phyloP scores from a whole-genome alignment of 345 rosid species.

The Populus deltoides region DNA sequence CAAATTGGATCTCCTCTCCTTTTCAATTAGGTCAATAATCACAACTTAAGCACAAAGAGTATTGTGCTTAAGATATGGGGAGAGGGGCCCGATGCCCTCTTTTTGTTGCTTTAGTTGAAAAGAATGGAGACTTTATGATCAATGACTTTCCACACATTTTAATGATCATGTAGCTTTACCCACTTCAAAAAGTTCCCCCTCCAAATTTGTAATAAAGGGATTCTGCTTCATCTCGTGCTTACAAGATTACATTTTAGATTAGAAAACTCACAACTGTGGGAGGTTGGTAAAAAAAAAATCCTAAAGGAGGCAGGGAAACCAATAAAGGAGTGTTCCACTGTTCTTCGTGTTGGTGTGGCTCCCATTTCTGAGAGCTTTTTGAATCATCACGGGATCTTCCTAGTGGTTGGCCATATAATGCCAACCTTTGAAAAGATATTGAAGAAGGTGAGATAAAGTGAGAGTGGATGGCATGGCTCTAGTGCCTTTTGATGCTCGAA shows the following conservation, averaged over 20 bases:
- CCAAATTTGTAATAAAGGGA: constrained; percentile 18
- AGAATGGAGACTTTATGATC: constrained; percentile 21
- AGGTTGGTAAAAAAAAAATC: neutral
- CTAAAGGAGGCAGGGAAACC: neutral
- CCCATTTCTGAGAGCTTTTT: constrained; percentile 28
- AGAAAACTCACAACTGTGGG: neutral
- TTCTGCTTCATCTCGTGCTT: constrained; percentile 28
- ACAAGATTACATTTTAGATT: constrained; percentile 19
- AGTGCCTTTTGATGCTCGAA: constrained; percentile 22
- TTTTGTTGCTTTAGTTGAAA: constrained; percentile 9
- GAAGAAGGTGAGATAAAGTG: neutral
- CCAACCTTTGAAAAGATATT: constrained; percentile 21
- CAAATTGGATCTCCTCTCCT: constrained; percentile 4
- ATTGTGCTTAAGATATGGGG: constrained; percentile 6
- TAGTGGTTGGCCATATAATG: constrained; percentile 25
- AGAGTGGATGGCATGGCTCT: constrained; percentile 15
- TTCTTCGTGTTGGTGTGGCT: constrained; percentile 14
- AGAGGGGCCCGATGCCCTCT: constrained; percentile 7
- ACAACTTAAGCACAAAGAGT: constrained; percentile 12
- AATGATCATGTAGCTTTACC: constrained; percentile 20
- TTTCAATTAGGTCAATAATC: constrained; percentile 27
- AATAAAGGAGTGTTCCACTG: neutral
- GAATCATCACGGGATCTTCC: constrained; percentile 37
- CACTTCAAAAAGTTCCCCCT: constrained; percentile 13
- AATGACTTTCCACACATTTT: constrained; percentile 13